Evolutionary conservation across 2,329 filamentous ascomycete genomes (phyloP), one percentile per base, ranked within the genome.

Genomic region (Alternaria gaisen): DNA sequence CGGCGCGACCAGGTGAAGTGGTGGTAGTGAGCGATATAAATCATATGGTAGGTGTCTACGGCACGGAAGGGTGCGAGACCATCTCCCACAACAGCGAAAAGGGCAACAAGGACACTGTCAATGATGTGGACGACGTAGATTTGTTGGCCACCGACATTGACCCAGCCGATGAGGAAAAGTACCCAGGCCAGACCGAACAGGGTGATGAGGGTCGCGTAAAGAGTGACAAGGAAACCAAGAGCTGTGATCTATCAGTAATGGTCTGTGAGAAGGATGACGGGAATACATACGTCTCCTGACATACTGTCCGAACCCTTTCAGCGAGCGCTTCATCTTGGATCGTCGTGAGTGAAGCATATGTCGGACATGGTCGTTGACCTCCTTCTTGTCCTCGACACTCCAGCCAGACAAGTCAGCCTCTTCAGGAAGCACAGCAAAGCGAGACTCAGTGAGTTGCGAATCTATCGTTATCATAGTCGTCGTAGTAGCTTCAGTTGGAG

Each of bases 161-260:
- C 92, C 92, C 92, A 96, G 48, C 87, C 91, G 74, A 97, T 97
- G 56, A 96, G 82, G 79, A 94, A 95, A n/a, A 96, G 85, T 1
- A 97, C 92, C 93, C 92, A 97, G 0, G 91, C 91, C 12, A 94
- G 83, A 72, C 92, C 92, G 69, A 96, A 97, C 0, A 94, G 83
- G 0, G 92, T 95, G 69, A 97, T 94, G 20, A 94, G 83, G 1
- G 86, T 89, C 9, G 92, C 92, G 77, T 97, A 97, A 4, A 96
- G 80, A 0, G 92, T 95, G 60, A 97, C 91, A 56, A 94, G 85
- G 73, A 95, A 92, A 1, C 93, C 93, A 38, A 97, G 83, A 1
- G 93, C 85, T 88, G 58, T 18, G 4, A 16, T 9, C 18, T 38
- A 57, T 69, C 65, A 72, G 60, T 48, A 47, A 36, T 10, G 10